Conservation (phyloP, 192 early-diverging fungal genomes). For the Umbelopsis ramanniana region DNA sequence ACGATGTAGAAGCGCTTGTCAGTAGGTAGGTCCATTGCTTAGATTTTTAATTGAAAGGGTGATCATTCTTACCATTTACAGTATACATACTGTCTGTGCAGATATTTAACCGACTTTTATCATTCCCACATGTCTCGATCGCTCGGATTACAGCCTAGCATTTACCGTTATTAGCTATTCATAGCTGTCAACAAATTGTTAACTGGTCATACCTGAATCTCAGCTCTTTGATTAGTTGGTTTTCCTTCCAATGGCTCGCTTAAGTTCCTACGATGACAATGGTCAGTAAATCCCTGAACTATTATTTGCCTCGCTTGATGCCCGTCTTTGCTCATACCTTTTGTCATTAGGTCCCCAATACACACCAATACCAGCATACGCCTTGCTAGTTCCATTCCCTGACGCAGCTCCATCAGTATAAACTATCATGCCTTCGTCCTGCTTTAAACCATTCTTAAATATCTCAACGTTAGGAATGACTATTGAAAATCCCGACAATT, state of each 20-base stretch:
- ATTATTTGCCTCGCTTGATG: neutral
- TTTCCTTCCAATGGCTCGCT: slow-evolving; percentile 54
- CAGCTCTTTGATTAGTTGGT: slow-evolving; percentile 80
- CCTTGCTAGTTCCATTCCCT: slow-evolving; percentile 67
- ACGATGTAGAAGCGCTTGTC: neutral
- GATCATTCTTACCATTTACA: slow-evolving; percentile 54
- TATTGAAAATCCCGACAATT: too few relatives aligned
- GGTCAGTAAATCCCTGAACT: too few relatives aligned
- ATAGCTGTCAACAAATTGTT: neutral
- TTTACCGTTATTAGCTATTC: neutral
- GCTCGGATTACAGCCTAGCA: slow-evolving; percentile 61
- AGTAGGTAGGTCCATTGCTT: neutral
- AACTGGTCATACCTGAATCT: slow-evolving; percentile 51
- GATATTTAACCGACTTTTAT: slow-evolving; percentile 55
- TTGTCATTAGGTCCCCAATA: slow-evolving; percentile 77
- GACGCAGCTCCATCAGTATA: slow-evolving; percentile 87
- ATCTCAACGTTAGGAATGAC: too few relatives aligned
- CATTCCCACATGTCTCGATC: slow-evolving; percentile 46
- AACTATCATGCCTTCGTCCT: slow-evolving; percentile 34
- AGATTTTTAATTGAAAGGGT: neutral
- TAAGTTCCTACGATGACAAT: slow-evolving; percentile 52
- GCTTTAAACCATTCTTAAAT: too few relatives aligned
- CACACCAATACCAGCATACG: slow-evolving; percentile 84
- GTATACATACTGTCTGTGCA: slow-evolving; percentile 81
- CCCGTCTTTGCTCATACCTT: slow-evolving; percentile 43